These are phyloP conservation scores for Pelargonium cotyledonis DNA, from an alignment of 441 rosid species.

Conservation along the genomic window DNA sequence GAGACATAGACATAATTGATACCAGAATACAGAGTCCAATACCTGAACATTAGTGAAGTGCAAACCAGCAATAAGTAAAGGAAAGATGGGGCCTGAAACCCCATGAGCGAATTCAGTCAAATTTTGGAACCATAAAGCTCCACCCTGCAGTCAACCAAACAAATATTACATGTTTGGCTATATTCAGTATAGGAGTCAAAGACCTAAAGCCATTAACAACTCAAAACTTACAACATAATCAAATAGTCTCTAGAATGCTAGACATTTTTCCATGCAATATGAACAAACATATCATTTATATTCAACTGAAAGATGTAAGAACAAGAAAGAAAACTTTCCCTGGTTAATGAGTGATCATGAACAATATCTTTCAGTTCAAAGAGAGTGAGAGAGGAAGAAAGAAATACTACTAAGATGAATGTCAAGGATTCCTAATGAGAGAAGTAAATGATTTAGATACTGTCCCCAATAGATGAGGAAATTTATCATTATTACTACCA, in stretches of 20 bases:
- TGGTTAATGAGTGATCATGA: not conserved
- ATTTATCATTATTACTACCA: not conserved
- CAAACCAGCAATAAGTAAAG: slow-evolving; percentile 59
- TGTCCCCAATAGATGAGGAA: not conserved
- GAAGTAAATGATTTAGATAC: not conserved
- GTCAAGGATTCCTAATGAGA: not conserved
- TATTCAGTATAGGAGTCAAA: slow-evolving; percentile 6
- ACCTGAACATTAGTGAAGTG: slow-evolving; percentile 83
- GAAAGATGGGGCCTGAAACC: slow-evolving; percentile 60
- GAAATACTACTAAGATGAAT: not conserved
- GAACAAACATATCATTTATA: not conserved
- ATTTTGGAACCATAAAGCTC: slow-evolving; percentile 86
- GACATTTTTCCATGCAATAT: not conserved
- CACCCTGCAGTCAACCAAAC: slow-evolving; percentile 60
- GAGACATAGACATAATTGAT: not conserved
- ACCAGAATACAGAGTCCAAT: slow-evolving; percentile 9
- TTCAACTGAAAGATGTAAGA: not conserved
- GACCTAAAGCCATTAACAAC: not conserved
- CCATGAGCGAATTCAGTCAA: slow-evolving; percentile 62
- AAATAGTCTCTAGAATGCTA: not conserved
- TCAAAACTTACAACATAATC: not conserved
- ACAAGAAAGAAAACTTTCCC: not conserved
- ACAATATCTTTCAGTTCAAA: no score
- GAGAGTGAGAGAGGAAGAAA: no score
- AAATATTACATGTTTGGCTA: slow-evolving; percentile 13